Evolutionary conservation across 768 basidiomycete genomes (phyloP).

Genomic region (Postia placenta): DNA sequence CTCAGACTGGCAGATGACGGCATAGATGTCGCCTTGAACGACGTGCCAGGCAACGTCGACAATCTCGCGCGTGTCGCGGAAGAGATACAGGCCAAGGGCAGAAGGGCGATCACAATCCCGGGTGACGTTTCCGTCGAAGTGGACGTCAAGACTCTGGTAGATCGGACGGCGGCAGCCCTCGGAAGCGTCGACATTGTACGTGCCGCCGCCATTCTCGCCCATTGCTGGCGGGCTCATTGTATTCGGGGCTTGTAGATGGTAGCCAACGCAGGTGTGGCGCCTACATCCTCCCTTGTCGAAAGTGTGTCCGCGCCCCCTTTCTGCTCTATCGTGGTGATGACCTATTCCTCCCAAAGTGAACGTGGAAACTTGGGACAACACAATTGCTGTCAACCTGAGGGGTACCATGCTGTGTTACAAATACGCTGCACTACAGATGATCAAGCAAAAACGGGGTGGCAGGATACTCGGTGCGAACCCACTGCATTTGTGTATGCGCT

Average conservation of each 20-base stretch:
- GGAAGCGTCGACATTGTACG: constrained; percentile 44
- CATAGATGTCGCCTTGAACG: constrained; percentile 15
- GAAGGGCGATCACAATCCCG: constrained; percentile 19
- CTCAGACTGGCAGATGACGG: constrained; percentile 23
- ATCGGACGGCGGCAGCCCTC: constrained; percentile 20
- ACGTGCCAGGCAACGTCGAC: constrained; percentile 10
- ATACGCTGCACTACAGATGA: constrained; percentile 33
- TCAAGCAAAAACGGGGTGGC: constrained; percentile 33
- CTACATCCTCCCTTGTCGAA: constrained; percentile 7
- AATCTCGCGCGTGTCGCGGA: constrained; percentile 11
- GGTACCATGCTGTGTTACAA: constrained; percentile 34
- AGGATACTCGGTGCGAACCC: constrained; percentile 28
- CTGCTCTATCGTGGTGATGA: constrained; percentile 4
- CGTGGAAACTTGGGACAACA: constrained; percentile 20
- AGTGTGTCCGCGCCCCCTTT: constrained; percentile 1
- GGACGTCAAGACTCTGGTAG: constrained; percentile 36
- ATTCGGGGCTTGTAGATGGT: constrained; percentile 15
- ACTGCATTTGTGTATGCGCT: no score
- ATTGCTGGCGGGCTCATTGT: constrained; percentile 16
- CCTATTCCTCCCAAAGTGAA: constrained; percentile 17
- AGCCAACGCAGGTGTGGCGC: constrained; percentile 21
- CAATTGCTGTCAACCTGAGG: constrained; percentile 26
- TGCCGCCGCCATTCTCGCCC: constrained; percentile 5
- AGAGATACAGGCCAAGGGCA: constrained; percentile 16
- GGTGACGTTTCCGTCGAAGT: constrained; percentile 38